Evolutionary conservation across 768 basidiomycete genomes (phyloP).

Genomic region (Cubamyces lactineus): DNA sequence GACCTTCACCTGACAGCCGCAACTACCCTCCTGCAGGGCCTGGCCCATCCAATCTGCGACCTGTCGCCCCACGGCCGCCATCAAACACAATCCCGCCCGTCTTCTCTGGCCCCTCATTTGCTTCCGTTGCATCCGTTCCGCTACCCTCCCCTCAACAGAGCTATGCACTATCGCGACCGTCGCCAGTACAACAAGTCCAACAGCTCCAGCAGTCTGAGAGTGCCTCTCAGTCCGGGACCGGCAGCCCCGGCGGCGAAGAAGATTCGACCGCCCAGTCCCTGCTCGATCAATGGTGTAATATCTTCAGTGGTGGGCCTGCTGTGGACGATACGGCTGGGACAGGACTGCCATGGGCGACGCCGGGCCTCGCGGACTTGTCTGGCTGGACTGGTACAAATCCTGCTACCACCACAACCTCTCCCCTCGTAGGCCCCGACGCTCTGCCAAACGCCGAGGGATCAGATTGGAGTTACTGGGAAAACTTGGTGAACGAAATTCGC

Average conservation of each 20-base stretch:
- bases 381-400: constrained; percentile 52
- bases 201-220: constrained; percentile 59
- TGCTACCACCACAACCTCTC: constrained; percentile 29
- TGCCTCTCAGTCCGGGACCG: constrained; percentile 61
- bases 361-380: constrained; percentile 57
- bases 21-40: constrained; percentile 9
- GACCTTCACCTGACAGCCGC: constrained; percentile 10
- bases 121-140: constrained; percentile 28
- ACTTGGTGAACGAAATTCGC: constrained; percentile 61
- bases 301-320: constrained; percentile 67
- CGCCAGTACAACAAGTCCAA: constrained; percentile 57
- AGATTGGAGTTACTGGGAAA: constrained; percentile 84
- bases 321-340: constrained; percentile 35
- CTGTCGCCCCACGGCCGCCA: constrained; percentile 9
- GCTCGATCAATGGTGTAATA: constrained; percentile 84
- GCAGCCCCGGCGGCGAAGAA: constrained; percentile 69
- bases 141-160: constrained; percentile 6
- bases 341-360: constrained; percentile 61
- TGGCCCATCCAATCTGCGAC: constrained; percentile 6
- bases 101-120: constrained; percentile 27
- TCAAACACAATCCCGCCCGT: constrained; percentile 24
- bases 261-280: constrained; percentile 77
- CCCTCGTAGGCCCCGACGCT: constrained; percentile 46
- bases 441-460: constrained; percentile 59
- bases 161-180: constrained; percentile 16